Evolutionary conservation across 1,284 basidiomycete species (phyloP), one percentile per base, ranked within the genome.

Genomic region (Sanghuangporus sanghuang): DNA sequence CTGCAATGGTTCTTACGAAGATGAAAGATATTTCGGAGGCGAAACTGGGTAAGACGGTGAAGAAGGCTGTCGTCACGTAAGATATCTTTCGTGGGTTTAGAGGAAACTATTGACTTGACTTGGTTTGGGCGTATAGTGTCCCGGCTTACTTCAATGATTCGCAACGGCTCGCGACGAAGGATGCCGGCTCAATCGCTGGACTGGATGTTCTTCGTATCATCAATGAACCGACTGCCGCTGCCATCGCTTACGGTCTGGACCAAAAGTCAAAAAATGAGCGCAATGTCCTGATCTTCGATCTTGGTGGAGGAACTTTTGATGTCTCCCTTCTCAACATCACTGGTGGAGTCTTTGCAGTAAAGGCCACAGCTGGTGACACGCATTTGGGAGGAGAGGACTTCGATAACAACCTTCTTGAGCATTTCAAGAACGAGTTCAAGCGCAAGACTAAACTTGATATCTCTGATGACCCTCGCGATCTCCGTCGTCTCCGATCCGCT

Each of bases 11-110:
- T 71, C 88, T 99, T 71, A 85, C 84, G 72, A 99, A 98, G 84
- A 98, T 99, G 94, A 98, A 96, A 87, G 96, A 98, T 80, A 97
- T 95, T 70, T 95, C 96, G 66, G 96, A 98, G 83, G 95, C 96
- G 61, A 97, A 98, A 82, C 93, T 98, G 71, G 96, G 95, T 73
- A 92, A 92, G 78, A 89, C 87, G 64, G 93, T 98, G 75, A 92
- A 93, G 80, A 95, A 98, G 79, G 96, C 96, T 67, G 95, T 96
- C 69, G 89, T 96, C 78, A 95, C 93, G 87, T 90, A 76, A 69
- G 86, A 76, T 23, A 64, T 62, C 62, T 23, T 49, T 54, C 42
- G 8, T 40, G 23, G 46, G 62, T 67, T 21, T 32, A 53, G 23
- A 7, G 53, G 16, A 14, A 38, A 35, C 16, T 14, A 54, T 8